Base-by-base conservation (phyloP, 2,329 filamentous ascomycete genomes). In the Escovopsis sp. region DNA sequence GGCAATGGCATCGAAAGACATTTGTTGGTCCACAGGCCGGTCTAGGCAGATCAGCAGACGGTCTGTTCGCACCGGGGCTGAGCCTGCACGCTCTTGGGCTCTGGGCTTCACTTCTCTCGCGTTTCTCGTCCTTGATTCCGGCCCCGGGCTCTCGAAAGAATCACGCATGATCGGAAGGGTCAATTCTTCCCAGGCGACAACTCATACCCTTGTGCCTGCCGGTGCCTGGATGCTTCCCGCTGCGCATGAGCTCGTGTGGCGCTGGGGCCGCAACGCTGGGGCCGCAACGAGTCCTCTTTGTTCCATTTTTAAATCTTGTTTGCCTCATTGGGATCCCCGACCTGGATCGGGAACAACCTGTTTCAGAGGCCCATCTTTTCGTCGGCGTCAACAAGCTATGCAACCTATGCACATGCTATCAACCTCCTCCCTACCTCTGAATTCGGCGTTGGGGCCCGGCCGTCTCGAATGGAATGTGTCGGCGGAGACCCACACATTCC, bases 401-500 rank as follows among this genome's bases (percentile, higher is more conserved):
- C 20, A 4, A 20, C 6, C 14, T 13, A 14, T 31, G 29, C n/a
- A 31, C 14, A 39, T 29, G 27, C 25, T 29, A 25, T 31, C 27
- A 27, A 32, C 36, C 37, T 30, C 36, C 37, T 30, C 27, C 27
- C 27, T 30, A 11, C 15, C 25, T 44, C 37, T 25, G 20, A 38
- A 15, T 31, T 40, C 25, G 34, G 33, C 24, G 33, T 36, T 39
- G 39, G 43, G 35, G 25, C 27, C 27, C 24, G 39, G 42, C 42
- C 27, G 27, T 30, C 15, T 24, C 32, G 25, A 39, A 48, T 56
- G 53, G 53, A 56, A 56, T 56, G 53, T 52, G 51, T 46, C 40
- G 45, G 48, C 50, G 51, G 50, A 48, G 51, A 45, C 50, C 47
- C 48, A 44, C 46, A 43, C 53, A 56, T 56, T 56, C 53, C 53